A percentile compares a stretch with the other conserved stretches of the same genome.
Conservation (phyloP, 305 asterid genomes). For the Nicotiana rustica region DNA sequence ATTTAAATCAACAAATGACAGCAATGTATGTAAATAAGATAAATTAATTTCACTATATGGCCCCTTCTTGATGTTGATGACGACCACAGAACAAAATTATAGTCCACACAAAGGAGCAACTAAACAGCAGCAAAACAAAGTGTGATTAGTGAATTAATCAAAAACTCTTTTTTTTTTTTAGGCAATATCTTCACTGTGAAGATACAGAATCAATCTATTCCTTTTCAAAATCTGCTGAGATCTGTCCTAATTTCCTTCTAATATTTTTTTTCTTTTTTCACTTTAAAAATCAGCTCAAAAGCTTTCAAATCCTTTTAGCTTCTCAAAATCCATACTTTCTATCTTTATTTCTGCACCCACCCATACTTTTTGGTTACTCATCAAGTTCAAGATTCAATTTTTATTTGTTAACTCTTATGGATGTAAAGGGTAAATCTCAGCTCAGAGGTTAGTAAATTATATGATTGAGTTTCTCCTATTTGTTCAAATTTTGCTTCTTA, state of each 20-base stretch:
- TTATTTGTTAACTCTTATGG: conserved; percentile 34
- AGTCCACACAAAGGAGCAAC: background rate
- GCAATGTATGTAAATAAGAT: too few relatives aligned
- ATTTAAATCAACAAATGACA: too few relatives aligned
- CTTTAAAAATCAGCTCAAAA: too few relatives aligned
- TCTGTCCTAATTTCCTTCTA: background rate
- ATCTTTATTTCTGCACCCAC: background rate
- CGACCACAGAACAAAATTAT: background rate
- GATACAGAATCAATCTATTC: background rate
- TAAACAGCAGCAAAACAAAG: background rate
- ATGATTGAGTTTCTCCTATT: too few relatives aligned
- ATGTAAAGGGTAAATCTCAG: conserved; percentile 38
- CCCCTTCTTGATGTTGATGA: background rate
- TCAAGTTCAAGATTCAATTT: conserved; percentile 48
- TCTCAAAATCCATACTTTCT: background rate
- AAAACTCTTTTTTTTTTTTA: too few relatives aligned
- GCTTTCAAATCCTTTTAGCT: background rate
- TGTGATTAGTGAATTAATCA: background rate
- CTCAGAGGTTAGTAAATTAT: conserved; percentile 49
- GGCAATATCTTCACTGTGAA: background rate
- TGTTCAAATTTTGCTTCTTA: conserved; percentile 31
- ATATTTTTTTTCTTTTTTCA: background rate
- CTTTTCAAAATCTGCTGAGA: background rate
- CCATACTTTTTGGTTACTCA: conserved; percentile 13
- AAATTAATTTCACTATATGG: too few relatives aligned